Evolutionary conservation across 2,329 filamentous ascomycete genomes (phyloP), one percentile per base, ranked within the genome.

Genomic region (Akanthomyces muscarius): DNA sequence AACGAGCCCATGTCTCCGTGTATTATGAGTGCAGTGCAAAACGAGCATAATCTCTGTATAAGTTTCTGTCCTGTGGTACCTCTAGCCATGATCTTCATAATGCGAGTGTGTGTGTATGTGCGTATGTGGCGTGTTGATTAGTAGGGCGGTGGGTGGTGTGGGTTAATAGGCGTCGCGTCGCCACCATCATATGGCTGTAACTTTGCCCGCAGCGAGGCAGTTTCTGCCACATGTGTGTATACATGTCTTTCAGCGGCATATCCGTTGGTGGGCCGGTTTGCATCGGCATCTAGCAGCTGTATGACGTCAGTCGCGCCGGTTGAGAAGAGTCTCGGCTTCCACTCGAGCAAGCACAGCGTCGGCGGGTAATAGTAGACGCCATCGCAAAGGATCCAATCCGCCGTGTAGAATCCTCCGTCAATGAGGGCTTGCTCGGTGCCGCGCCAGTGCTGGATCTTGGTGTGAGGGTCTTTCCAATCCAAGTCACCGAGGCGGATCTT

Each of bases 401-500:
- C 74, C n/a, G 75, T 77, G 67, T 95, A 94, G 81, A 88, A 94
- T 18, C 89, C 89, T 14, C 82, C 85, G 1, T 84, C 76, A 54
- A 90, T 83, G 63, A 94, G 76, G 28, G 81, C 77, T 58, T 75
- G 74, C 74, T 95, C 90, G 51, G 83, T 81, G 18, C 78, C 75
- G 64, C 80, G 80, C 91, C 91, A 95, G 70, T 90, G 88, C 51
- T 79, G 78, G 62, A 86, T 79, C 73, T 94, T 93, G 60, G 82
- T 82, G 0, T 77, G 76, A 10, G 83, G 81, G 63, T 87, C 88
- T 77, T 95, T 95, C 69, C 89, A 82, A 74, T 95, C 91, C 50
- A 94, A 81, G 71, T 95, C 91, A 1, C 88, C 89, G 11, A 95
- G 80, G 61, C 88, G 85, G 50, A 85, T 80, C 62, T 84, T 80